These are phyloP conservation scores for Teratosphaeria destructans DNA, from an alignment of 2,329 filamentous ascomycete genomes.

Conservation along the genomic window DNA sequence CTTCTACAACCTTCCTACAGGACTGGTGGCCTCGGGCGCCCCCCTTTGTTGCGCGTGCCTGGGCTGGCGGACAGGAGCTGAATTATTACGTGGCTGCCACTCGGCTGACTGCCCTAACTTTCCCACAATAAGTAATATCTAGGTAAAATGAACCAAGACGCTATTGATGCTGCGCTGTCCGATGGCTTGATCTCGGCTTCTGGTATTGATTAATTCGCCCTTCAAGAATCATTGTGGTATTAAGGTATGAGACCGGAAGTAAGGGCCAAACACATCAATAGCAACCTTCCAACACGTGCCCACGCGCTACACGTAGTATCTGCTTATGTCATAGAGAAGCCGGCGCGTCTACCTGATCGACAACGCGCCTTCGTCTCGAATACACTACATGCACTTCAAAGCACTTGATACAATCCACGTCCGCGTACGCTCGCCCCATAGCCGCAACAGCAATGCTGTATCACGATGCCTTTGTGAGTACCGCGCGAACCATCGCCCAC, in stretches of 20 bases:
- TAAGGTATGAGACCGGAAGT: background rate
- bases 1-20: background rate
- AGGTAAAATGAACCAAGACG: too few species aligned
- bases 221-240: background rate
- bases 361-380: background rate
- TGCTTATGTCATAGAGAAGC: background rate
- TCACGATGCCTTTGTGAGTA: constrained; percentile 23
- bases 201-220: background rate
- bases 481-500: background rate
- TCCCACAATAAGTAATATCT: too few species aligned
- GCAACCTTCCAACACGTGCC: background rate
- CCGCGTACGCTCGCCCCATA: background rate
- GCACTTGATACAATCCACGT: background rate
- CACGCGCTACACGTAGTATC: background rate
- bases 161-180: background rate
- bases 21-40: background rate
- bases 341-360: background rate
- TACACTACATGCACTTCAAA: background rate
- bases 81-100: background rate
- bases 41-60: background rate
- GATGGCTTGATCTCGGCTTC: background rate
- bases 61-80: background rate
- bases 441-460: constrained; percentile 1
- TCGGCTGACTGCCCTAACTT: background rate
- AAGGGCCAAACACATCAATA: background rate